These are phyloP conservation scores for Annulohypoxylon maeteangense DNA, from an alignment of 495 filamentous ascomycete species.

Conservation along the genomic window DNA sequence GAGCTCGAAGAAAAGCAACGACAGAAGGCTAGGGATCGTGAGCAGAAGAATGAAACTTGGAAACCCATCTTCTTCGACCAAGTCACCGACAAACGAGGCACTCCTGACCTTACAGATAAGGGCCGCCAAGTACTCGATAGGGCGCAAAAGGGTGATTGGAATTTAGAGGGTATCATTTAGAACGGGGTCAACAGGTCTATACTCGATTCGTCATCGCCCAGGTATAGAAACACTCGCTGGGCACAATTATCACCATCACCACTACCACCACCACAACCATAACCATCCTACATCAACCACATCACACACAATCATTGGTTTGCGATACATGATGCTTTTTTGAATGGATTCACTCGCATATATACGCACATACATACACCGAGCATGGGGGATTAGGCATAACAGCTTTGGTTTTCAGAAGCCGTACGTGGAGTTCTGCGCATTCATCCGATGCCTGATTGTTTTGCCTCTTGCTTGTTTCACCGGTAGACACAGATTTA, in stretches of 20 bases:
- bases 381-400: slow-evolving; percentile 40
- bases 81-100: slow-evolving; percentile 75
- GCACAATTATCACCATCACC: slow-evolving; percentile 2
- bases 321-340: slow-evolving; percentile 30
- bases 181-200: neutral
- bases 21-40: slow-evolving; percentile 81
- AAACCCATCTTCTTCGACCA: slow-evolving; percentile 90
- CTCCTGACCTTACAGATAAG: slow-evolving; percentile 81
- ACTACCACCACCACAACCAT: no score
- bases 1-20: slow-evolving; percentile 93
- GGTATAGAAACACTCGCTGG: slow-evolving; percentile 10
- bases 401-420: slow-evolving; percentile 40
- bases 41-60: slow-evolving; percentile 73
- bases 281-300: neutral
- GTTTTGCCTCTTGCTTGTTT: slow-evolving; percentile 15
- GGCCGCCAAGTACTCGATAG: slow-evolving; percentile 75
- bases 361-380: slow-evolving; percentile 39
- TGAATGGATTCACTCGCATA: slow-evolving; percentile 40
- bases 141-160: slow-evolving; percentile 70
- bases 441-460: slow-evolving; percentile 24
- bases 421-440: slow-evolving; percentile 38
- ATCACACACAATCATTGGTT: slow-evolving; percentile 37
- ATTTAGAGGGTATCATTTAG: slow-evolving; percentile 55
- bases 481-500: slow-evolving; percentile 35
- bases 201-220: neutral